Percentiles rank a stretch among this genome's conserved stretches.
Evolutionary conservation across 257 asterid genomes (phyloP).

Genomic region (Agastache rugosa): DNA sequence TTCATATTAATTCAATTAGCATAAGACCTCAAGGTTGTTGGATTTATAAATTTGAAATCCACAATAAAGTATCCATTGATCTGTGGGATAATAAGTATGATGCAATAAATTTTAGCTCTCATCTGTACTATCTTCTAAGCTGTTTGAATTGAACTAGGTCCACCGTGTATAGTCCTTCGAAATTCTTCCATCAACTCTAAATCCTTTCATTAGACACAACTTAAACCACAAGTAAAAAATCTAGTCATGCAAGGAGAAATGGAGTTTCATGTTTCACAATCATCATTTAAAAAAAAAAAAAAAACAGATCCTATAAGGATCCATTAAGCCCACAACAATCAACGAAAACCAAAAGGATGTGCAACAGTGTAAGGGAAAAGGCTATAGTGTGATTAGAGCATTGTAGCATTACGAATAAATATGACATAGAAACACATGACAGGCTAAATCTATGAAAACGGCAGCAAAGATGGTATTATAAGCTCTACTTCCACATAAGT

Average conservation of each 20-base stretch:
- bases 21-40: background rate
- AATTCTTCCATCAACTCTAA: constrained; percentile 6
- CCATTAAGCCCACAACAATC: constrained; percentile 3
- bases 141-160: background rate
- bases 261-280: constrained; percentile 6
- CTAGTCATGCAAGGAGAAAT: constrained; percentile 14
- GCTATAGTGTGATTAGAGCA: background rate
- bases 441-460: background rate
- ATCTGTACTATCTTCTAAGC: background rate
- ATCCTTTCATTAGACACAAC: constrained; percentile 16
- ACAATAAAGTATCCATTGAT: background rate
- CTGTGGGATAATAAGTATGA: background rate
- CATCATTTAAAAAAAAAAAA: background rate
- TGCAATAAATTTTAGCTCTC: constrained; percentile 26
- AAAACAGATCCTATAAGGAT: constrained; percentile 4
- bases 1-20: constrained; percentile 22
- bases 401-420: background rate
- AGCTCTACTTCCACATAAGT: background rate
- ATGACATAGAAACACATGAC: constrained; percentile 4
- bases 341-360: background rate
- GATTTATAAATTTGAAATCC: constrained; percentile 8
- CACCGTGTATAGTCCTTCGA: background rate
- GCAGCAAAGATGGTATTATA: constrained; percentile 5
- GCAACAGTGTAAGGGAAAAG: background rate
- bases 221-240: background rate